Base-by-base conservation (phyloP, 345 rosid species). In the Hevea brasiliensis region DNA sequence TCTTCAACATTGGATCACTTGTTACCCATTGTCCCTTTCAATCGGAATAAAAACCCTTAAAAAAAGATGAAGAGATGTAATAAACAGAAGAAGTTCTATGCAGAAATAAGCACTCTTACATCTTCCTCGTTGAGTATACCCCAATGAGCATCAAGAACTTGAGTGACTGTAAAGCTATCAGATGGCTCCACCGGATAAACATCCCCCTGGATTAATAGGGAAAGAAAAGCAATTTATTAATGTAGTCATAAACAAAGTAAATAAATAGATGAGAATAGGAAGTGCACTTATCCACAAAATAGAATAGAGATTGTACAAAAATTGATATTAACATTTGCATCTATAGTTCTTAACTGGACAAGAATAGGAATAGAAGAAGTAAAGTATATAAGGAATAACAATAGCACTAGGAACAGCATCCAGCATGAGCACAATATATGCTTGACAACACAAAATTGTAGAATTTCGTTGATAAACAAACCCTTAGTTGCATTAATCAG, bases 81-180 rank as follows among this genome's bases (percentile, higher is more conserved):
- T n/a, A 40, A 70, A 42, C 53, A 61, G n/a, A 24, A 10, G 10
- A 48, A 35, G 32, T 62, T 24, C 15, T 42, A 60, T 75, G 55
- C 56, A 44, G 15, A 6, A 78, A 66, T 54, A 62, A 60, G 51
- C 35, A 40, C 56, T 79, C 94, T 86, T 88, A 94, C 99, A 83
- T 94, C 99, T 72, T 87, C 97, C 6, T 89, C 96, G 68, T 80
- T 77, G 65, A 92, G 97, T 75, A 86, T 86, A 50, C 99, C 99
- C 99, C 98, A 94, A 29, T 92, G 98, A 70, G 99, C 94, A 79
- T 94, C 97, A 51, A 94, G 99, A 79, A 94, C 83, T 74, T 87
- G 93, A 77, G 84, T 77, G 65, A 76, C 26, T 0, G 60, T n/a
- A 76, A 85, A 77, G 71, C 74, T 74, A 50, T 84, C 85, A 74